phyloP scores from a whole-genome alignment of 441 rosid species.

The Lepidium campestre region DNA sequence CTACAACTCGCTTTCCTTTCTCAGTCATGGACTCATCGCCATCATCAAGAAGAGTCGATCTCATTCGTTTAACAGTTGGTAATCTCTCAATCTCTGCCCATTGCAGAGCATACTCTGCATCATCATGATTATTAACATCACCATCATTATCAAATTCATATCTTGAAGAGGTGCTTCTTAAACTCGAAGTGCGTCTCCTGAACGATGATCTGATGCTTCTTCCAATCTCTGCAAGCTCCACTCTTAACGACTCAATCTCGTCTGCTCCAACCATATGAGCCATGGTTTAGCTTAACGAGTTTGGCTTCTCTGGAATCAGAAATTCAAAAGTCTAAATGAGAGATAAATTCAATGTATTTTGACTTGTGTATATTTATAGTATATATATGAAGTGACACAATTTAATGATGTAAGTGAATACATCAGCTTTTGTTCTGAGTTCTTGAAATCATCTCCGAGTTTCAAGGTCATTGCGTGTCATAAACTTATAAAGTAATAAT shows the following conservation, averaged over 20 bases:
- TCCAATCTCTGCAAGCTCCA: conserved; percentile 44
- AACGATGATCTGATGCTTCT: conserved; percentile 52
- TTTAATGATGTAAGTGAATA: conserved; percentile 34
- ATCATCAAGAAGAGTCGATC: conserved; percentile 34
- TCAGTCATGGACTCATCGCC: conserved; percentile 14
- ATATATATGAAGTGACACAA: neutral
- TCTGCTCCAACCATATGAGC: conserved; percentile 36
- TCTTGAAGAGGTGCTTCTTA: conserved; percentile 30
- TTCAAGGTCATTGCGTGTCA: neutral
- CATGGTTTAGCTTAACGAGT: conserved; percentile 27
- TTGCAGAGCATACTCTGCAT: conserved; percentile 35
- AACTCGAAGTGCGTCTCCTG: conserved; percentile 29
- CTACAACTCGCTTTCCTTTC: conserved; percentile 36
- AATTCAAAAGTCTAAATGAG: neutral
- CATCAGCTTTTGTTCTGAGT: conserved; percentile 22
- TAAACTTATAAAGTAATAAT: neutral
- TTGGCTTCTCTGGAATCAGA: neutral
- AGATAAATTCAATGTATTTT: neutral
- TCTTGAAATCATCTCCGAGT: conserved; percentile 1
- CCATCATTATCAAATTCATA: conserved; percentile 27
- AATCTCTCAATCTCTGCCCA: conserved; percentile 60
- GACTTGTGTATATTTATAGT: neutral
- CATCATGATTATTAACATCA: conserved; percentile 16
- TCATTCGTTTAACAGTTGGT: conserved; percentile 44
- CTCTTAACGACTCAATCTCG: conserved; percentile 44